Evolutionary conservation across 345 rosid genomes (phyloP).

Genomic region (Psidium friedrichsthalianum): DNA sequence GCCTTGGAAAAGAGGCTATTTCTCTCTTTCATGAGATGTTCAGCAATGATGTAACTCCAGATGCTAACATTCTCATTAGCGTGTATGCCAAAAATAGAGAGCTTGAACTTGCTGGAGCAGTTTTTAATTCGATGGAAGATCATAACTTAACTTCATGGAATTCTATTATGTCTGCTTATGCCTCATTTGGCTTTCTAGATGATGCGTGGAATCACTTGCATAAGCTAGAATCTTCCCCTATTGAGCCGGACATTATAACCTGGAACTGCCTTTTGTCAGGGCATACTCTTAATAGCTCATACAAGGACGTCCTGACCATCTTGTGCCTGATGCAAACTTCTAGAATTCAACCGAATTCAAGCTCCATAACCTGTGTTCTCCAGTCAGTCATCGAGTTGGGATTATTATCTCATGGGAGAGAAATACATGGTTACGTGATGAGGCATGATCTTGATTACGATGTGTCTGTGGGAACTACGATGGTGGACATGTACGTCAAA

Average conservation of each 20-base stretch:
- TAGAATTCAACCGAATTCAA: slow-evolving; percentile 44
- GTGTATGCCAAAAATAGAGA: slow-evolving; percentile 55
- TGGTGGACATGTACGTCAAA: slow-evolving; percentile 73
- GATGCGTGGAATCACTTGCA: slow-evolving; percentile 40
- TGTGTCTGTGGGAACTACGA: slow-evolving; percentile 51
- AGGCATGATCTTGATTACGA: slow-evolving; percentile 47
- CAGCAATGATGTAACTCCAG: slow-evolving; percentile 35
- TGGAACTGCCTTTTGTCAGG: slow-evolving; percentile 51
- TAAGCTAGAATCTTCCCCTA: slow-evolving; percentile 24
- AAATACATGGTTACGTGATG: slow-evolving; percentile 47
- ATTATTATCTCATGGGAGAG: slow-evolving; percentile 38
- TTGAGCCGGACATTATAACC: slow-evolving; percentile 35
- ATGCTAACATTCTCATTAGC: slow-evolving; percentile 55
- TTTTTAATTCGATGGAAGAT: slow-evolving; percentile 45
- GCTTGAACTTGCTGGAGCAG: slow-evolving; percentile 36
- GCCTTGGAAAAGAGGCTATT: slow-evolving; percentile 52
- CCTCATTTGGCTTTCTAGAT: slow-evolving; percentile 31
- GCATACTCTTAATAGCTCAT: slow-evolving; percentile 25
- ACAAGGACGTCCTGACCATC: slow-evolving; percentile 11
- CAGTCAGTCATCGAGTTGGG: slow-evolving; percentile 41
- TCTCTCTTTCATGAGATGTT: slow-evolving; percentile 36
- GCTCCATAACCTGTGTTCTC: slow-evolving; percentile 48
- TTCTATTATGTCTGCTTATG: slow-evolving; percentile 42
- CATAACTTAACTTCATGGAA: slow-evolving; percentile 56
- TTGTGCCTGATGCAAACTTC: slow-evolving; percentile 27